These are phyloP conservation scores for Macrotyloma uniflorum DNA, from an alignment of 306 rosid species.

Conservation along the genomic window DNA sequence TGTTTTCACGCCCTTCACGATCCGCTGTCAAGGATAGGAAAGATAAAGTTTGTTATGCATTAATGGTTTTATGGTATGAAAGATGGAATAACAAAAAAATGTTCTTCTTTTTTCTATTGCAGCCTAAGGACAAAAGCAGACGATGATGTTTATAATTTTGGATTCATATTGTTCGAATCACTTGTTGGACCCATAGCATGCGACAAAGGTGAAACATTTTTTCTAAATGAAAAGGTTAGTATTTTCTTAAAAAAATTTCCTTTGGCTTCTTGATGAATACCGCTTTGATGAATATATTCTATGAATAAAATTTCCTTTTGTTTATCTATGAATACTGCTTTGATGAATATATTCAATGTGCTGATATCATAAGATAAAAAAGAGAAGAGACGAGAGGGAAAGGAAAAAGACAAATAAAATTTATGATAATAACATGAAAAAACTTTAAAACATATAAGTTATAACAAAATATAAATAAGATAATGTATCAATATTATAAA, in stretches of 20 bases:
- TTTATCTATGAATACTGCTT: too few relatives aligned
- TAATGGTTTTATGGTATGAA: not conserved
- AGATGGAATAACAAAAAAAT: not conserved
- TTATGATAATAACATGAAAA: too few relatives aligned
- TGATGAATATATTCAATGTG: too few relatives aligned
- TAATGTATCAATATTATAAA: too few relatives aligned
- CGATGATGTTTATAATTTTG: slow-evolving; percentile 83
- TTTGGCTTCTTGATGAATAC: slow-evolving; percentile 4
- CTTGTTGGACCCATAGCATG: slow-evolving; percentile 71
- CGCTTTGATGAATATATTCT: not conserved
- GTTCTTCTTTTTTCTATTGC: slow-evolving; percentile 38
- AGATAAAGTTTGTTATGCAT: not conserved
- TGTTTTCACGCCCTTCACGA: not conserved
- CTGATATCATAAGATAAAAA: too few relatives aligned
- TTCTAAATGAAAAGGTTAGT: slow-evolving; percentile 78
- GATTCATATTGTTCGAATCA: slow-evolving; percentile 78
- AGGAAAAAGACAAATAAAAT: too few relatives aligned
- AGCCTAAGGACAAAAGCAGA: slow-evolving; percentile 52
- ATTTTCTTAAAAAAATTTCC: not conserved
- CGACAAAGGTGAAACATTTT: slow-evolving; percentile 65
- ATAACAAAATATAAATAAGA: too few relatives aligned
- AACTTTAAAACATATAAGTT: too few relatives aligned
- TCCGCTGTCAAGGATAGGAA: not conserved
- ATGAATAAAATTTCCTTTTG: too few relatives aligned
- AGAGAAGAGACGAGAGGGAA: too few relatives aligned